These are phyloP conservation scores for Amylostereum chailletii DNA, from an alignment of 1,284 basidiomycete genomes.

Conservation along the genomic window DNA sequence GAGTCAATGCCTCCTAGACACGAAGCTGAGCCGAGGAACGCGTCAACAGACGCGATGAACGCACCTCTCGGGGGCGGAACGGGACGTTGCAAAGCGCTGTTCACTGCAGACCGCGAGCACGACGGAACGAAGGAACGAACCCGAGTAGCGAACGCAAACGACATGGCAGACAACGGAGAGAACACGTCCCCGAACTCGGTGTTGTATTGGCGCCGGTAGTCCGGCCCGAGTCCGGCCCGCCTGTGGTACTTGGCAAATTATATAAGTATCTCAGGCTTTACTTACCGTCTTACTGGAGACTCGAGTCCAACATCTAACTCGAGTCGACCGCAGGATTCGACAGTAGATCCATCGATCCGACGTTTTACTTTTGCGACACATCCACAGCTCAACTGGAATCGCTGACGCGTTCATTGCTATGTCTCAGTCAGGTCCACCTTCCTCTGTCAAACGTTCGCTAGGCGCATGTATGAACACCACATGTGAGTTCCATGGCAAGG, in stretches of 20 bases:
- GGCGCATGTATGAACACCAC: slow-evolving; percentile 11
- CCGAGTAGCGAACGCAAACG: slow-evolving; percentile 3
- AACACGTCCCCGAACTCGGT: too few relatives aligned
- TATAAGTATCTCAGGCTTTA: too few relatives aligned
- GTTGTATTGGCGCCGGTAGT: too few relatives aligned
- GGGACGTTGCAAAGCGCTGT: not conserved
- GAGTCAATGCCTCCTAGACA: slow-evolving; percentile 34
- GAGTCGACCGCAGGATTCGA: too few relatives aligned
- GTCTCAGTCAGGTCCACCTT: slow-evolving; percentile 6
- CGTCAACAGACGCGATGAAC: not conserved
- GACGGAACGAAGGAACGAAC: slow-evolving; percentile 5
- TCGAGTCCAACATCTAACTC: too few relatives aligned
- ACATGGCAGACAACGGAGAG: slow-evolving; percentile 3
- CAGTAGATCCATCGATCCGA: too few relatives aligned
- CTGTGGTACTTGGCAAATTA: too few relatives aligned
- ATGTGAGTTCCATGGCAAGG: slow-evolving; percentile 4
- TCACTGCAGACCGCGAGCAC: slow-evolving; percentile 9
- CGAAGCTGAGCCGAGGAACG: not conserved
- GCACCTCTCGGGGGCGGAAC: slow-evolving; percentile 8
- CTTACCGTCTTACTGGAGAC: too few relatives aligned
- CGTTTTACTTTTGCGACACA: too few relatives aligned
- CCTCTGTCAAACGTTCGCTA: slow-evolving; percentile 10
- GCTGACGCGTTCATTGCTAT: too few relatives aligned
- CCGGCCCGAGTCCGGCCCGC: too few relatives aligned
- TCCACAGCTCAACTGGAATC: too few relatives aligned